Base-by-base conservation (phyloP, 768 basidiomycete species). In the Boletus edulis region DNA sequence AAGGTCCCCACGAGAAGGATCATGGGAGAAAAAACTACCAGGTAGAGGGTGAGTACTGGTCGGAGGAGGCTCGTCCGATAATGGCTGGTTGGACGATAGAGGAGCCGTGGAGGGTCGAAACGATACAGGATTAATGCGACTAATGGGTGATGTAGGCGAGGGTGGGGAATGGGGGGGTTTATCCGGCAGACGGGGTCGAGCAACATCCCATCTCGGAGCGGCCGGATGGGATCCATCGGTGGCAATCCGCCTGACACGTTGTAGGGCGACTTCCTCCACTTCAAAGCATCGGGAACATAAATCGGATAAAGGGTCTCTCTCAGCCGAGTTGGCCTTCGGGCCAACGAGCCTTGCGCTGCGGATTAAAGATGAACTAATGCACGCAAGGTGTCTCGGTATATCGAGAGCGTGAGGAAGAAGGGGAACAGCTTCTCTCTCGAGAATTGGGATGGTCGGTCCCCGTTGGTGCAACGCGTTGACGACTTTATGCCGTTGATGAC, bases 321-420 rank as follows among this genome's bases (percentile, higher is more conserved):
- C 66, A 18, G 65, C 63, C n/a, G 58, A 62, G n/a, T 67, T 61
- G 24, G 62, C 70, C 29, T 71, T 65, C 34, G 73, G 70, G 47
- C 76, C 74, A 49, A 77, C 73, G 58, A 75, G 72, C 24, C 82
- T 81, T 22, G 71, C 63, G 60, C 82, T 77, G 35, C 91, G 85
- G 37, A 86, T 81, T n/a, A 95, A 79, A 44, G 86, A 82, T 8
- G 89, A 88, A 10, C 85, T 82, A 53, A 94, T 76, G 50, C 84
- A 78, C 15, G 91, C 89, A 35, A 94, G 78, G 60, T 93, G 86
- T 63, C 83, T 83, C 3, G 91, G 85, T 47, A 91, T 75, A 66
- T 95, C 94, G 49, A 92, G 75, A 39, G 89, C 73, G 63, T 90
- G 80, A 4, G 92, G 90, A 29, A 87, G 78, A 37, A 81, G 73